Conservation (phyloP, 306 rosid genomes). For the Begonia masoniana region DNA sequence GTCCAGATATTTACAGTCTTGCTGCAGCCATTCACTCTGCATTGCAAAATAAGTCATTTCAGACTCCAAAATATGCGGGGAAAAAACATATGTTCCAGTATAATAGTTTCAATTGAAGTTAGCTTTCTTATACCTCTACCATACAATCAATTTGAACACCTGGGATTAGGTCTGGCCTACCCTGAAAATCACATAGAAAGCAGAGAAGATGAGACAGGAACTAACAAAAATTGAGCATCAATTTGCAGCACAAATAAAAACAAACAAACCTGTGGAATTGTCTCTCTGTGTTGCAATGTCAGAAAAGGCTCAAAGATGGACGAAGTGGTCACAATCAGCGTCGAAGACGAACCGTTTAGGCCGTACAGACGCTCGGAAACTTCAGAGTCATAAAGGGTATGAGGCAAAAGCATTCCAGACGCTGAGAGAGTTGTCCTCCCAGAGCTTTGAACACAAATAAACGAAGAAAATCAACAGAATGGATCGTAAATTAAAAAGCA, state of each 20-base stretch:
- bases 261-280: slow-evolving; percentile 38
- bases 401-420: slow-evolving; percentile 76
- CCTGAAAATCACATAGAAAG: slow-evolving; percentile 34
- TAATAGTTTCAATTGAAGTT: not conserved
- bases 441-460: slow-evolving; percentile 41
- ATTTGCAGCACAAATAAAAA: not conserved
- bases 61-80: not conserved
- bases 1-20: slow-evolving; percentile 15
- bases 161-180: slow-evolving; percentile 61
- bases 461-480: slow-evolving; percentile 4
- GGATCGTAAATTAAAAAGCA: slow-evolving; percentile 2
- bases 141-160: slow-evolving; percentile 67
- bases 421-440: slow-evolving; percentile 90
- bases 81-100: not conserved
- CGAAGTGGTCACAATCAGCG: slow-evolving; percentile 62
- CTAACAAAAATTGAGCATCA: slow-evolving; percentile 5
- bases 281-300: slow-evolving; percentile 42
- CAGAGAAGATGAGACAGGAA: slow-evolving; percentile 11
- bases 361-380: slow-evolving; percentile 35
- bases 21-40: slow-evolving; percentile 20
- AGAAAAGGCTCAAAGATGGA: slow-evolving; percentile 88
- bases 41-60: slow-evolving; percentile 7
- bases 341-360: slow-evolving; percentile 26
- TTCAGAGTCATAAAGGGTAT: slow-evolving; percentile 38
- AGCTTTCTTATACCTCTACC: slow-evolving; percentile 40